phyloP scores from a whole-genome alignment of 768 basidiomycete species.

The Mycena kentingensis region DNA sequence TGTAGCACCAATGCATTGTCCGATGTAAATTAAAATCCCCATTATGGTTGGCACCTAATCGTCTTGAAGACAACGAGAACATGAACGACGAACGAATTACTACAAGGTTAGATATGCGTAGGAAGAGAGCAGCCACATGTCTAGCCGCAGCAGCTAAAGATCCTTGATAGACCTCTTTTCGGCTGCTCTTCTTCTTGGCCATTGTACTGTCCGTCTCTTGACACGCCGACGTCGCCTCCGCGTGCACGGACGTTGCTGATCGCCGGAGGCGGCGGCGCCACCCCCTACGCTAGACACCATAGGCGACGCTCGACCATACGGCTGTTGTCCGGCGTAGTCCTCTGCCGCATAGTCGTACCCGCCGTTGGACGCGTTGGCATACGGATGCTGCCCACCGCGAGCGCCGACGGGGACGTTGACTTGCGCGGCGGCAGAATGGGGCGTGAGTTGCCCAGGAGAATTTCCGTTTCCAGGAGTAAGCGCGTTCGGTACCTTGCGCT shows the following conservation, averaged over 20 bases:
- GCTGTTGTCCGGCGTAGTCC: conserved; percentile 59
- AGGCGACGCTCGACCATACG: conserved; percentile 78
- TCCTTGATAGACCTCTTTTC: conserved; percentile 60
- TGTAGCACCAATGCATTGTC: neutral
- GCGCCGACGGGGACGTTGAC: conserved; percentile 68
- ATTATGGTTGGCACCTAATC: neutral
- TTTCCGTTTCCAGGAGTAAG: conserved; percentile 55
- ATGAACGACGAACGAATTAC: conserved; percentile 31
- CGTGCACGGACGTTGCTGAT: conserved; percentile 71
- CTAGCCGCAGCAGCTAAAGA: conserved; percentile 82
- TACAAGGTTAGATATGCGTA: conserved; percentile 25
- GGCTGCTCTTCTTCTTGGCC: conserved; percentile 58
- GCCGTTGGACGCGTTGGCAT: conserved; percentile 59
- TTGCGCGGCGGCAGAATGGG: conserved; percentile 76
- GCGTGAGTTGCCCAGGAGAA: conserved; percentile 60
- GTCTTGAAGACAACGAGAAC: conserved; percentile 17
- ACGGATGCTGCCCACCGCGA: conserved; percentile 61
- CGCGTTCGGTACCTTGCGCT: conserved; percentile 60
- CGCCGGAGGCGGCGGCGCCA: conserved; percentile 70
- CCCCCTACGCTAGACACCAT: conserved; percentile 75
- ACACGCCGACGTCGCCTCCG: conserved; percentile 68
- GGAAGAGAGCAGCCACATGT: conserved; percentile 54
- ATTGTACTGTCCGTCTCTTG: conserved; percentile 60
- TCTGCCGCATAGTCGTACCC: conserved; percentile 66
- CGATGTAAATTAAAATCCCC: neutral